Conservation (phyloP, 2,329 filamentous ascomycete species). For the Hypoxylon sp. region DNA sequence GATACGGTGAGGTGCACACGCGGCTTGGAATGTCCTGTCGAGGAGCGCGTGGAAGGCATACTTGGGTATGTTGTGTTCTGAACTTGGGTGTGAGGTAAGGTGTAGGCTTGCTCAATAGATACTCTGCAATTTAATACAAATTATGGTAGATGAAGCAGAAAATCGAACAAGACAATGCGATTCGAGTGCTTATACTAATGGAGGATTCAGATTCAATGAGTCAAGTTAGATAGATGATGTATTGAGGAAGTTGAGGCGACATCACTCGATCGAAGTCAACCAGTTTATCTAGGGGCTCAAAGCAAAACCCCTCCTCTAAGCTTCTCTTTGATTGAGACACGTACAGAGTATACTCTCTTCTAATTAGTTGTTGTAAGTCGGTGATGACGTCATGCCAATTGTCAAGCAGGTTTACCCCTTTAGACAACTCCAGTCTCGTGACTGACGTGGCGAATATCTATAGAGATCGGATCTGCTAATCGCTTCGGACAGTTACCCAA, state of each 20-base stretch:
- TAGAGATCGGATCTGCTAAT: neutral
- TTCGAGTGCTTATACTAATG: neutral
- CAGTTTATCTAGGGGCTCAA: slow-evolving; percentile 4
- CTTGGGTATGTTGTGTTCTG: neutral
- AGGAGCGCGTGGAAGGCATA: slow-evolving; percentile 50
- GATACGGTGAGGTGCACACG: slow-evolving; percentile 48
- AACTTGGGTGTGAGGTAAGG: neutral
- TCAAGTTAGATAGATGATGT: slow-evolving; percentile 4
- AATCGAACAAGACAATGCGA: neutral
- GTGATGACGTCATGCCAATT: slow-evolving; percentile 43
- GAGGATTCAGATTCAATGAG: neutral
- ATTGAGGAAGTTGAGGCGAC: slow-evolving; percentile 12
- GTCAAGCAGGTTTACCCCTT: slow-evolving; percentile 41
- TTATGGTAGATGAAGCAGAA: neutral
- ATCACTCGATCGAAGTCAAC: neutral
- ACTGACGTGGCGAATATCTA: slow-evolving; percentile 41
- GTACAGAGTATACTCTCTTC: slow-evolving; percentile 30
- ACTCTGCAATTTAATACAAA: neutral
- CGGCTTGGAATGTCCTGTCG: slow-evolving; percentile 50
- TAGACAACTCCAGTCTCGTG: slow-evolving; percentile 14
- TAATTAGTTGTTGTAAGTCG: slow-evolving; percentile 33
- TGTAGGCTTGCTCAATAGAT: neutral
- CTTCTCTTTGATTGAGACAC: slow-evolving; percentile 25
- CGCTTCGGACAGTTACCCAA: neutral
- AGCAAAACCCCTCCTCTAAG: neutral